Percentiles rank a stretch among this genome's conserved stretches.
Conservation (phyloP, 2,329 filamentous ascomycete species). For the Colletotrichum musicola region DNA sequence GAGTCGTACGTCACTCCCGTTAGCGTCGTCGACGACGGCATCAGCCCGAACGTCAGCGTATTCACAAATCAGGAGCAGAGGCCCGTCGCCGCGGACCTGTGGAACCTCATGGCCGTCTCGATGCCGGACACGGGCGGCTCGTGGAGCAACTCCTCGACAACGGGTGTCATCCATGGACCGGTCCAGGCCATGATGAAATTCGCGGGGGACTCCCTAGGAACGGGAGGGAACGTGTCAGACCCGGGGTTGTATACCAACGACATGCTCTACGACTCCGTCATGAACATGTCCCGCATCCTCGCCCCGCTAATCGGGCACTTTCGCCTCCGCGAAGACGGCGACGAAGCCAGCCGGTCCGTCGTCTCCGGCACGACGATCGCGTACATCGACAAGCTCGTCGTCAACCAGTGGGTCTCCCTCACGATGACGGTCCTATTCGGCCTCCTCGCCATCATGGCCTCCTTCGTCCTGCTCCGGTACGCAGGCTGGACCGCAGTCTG, state of each 20-base stretch:
- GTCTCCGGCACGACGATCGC: neutral
- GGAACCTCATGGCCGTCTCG: neutral
- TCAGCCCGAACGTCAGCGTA: neutral
- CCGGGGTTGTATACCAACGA: neutral
- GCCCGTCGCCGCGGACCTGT: neutral
- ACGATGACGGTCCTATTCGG: neutral
- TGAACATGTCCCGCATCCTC: neutral
- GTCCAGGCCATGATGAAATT: neutral
- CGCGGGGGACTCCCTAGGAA: neutral
- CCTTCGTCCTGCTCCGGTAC: neutral
- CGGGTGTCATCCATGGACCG: neutral
- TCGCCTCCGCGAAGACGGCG: neutral
- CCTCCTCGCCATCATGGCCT: neutral
- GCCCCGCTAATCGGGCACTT: neutral
- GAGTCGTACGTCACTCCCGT: neutral
- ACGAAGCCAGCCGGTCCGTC: too few species aligned
- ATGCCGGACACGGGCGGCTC: neutral
- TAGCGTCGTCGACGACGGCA: constrained; percentile 8
- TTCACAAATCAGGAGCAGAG: neutral
- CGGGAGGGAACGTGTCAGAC: neutral
- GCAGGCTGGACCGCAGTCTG: too few species aligned
- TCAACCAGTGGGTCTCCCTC: neutral
- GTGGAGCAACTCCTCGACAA: neutral
- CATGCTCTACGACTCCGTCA: neutral
- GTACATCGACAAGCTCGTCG: neutral